phyloP scores from a whole-genome alignment of 306 rosid genomes.

The Casuarina glauca region DNA sequence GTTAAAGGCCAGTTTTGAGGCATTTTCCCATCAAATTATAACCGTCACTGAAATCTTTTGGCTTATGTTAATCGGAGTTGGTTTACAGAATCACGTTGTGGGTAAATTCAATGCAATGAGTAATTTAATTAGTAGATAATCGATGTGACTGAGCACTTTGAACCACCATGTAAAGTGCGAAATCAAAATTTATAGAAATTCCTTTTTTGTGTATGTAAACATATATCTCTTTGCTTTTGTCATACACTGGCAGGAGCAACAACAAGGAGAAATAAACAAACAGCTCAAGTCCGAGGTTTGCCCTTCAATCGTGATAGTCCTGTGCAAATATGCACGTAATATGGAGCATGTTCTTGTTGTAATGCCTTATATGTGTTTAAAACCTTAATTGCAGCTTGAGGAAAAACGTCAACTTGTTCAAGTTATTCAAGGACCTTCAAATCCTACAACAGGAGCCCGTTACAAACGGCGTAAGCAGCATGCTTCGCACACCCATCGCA shows the following conservation, averaged over 20 bases:
- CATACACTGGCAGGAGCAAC: constrained; percentile 43
- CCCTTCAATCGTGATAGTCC: background rate
- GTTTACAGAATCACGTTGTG: background rate
- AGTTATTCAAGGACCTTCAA: constrained; percentile 9
- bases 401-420: constrained; percentile 23
- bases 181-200: background rate
- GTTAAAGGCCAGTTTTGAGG: background rate
- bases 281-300: constrained; percentile 62
- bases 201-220: background rate
- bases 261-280: constrained; percentile 47
- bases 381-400: constrained; percentile 34
- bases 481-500: constrained; percentile 16
- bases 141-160: too few relatives aligned
- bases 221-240: background rate
- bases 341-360: background rate
- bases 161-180: background rate
- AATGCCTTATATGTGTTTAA: constrained; percentile 1
- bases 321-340: background rate
- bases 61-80: too few relatives aligned
- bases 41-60: too few relatives aligned
- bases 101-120: background rate
- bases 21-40: too few relatives aligned
- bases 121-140: too few relatives aligned
- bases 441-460: constrained; percentile 1
- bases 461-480: constrained; percentile 7